Evolutionary conservation across 148 eudicot species (phyloP).

Genomic region (Cornus kousa): DNA sequence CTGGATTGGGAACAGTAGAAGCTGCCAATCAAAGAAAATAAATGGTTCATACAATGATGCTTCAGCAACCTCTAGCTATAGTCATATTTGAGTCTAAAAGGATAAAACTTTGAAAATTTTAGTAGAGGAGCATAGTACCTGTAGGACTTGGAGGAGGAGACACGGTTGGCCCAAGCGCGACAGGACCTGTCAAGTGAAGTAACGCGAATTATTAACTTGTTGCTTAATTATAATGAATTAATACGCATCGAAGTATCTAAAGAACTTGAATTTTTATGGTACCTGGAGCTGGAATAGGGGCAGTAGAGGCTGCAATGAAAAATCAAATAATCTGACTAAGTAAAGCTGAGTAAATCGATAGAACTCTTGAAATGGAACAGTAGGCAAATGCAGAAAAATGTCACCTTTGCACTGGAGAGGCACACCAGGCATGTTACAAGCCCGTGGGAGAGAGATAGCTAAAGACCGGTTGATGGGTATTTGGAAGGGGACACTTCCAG

Average conservation of each 20-base stretch:
- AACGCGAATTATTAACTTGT: neutral
- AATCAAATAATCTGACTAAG: neutral
- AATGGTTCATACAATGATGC: neutral
- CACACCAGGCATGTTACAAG: conserved; percentile 78
- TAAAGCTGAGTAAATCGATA: neutral
- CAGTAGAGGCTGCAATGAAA: conserved; percentile 44
- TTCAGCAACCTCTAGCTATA: neutral
- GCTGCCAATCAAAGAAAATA: conserved; percentile 23
- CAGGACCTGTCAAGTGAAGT: conserved; percentile 37
- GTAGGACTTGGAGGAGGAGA: conserved; percentile 39
- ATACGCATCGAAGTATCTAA: neutral
- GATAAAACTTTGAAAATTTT: neutral
- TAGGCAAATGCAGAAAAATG: neutral
- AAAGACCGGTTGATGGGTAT: conserved; percentile 69
- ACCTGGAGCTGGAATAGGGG: conserved; percentile 89
- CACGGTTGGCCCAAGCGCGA: conserved; percentile 36
- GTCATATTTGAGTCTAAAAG: neutral
- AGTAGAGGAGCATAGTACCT: conserved; percentile 19
- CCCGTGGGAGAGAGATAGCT: conserved; percentile 72
- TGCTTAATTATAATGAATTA: neutral
- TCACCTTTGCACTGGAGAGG: conserved; percentile 83
- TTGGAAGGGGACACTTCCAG: conserved; percentile 62
- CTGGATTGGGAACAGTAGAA: conserved; percentile 24
- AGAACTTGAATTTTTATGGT: conserved; percentile 2
- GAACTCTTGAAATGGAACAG: neutral